Percentiles rank a stretch among this genome's conserved stretches.
Conservation (phyloP, 768 basidiomycete genomes). For the Pholiota conissans region DNA sequence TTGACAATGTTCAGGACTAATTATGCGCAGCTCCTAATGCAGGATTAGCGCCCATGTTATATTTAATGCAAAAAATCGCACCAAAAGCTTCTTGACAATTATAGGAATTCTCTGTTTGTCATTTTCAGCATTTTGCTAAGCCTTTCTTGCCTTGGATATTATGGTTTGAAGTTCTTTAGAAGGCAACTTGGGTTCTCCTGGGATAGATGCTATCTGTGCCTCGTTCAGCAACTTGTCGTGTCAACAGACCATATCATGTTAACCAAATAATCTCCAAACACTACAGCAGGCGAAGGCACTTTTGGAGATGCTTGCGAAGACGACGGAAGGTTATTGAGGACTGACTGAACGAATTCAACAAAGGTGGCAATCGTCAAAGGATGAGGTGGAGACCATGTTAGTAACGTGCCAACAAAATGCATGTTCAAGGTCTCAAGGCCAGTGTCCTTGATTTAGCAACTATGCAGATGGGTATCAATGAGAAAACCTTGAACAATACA, state of each 20-base stretch:
- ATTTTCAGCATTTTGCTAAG: constrained; percentile 53
- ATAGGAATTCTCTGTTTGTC: constrained; percentile 63
- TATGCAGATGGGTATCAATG: too few relatives aligned
- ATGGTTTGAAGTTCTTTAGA: constrained; percentile 19
- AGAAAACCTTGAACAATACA: too few relatives aligned
- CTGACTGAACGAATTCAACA: constrained; percentile 62
- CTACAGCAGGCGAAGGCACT: constrained; percentile 37
- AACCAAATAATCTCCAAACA: constrained; percentile 70
- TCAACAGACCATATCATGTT: constrained; percentile 86
- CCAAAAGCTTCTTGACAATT: constrained; percentile 62
- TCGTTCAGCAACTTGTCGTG: constrained; percentile 65
- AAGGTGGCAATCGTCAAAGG: constrained; percentile 50
- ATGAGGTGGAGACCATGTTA: constrained; percentile 51
- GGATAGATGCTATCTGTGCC: constrained; percentile 41
- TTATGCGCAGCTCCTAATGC: constrained; percentile 54
- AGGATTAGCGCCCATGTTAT: background rate
- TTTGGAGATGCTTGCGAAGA: constrained; percentile 63
- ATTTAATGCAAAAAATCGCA: constrained; percentile 32
- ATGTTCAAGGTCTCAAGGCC: too few relatives aligned
- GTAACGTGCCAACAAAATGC: too few relatives aligned
- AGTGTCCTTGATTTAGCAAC: too few relatives aligned
- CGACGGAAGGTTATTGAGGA: constrained; percentile 63
- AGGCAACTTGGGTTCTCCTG: constrained; percentile 31
- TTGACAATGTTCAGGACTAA: constrained; percentile 62
- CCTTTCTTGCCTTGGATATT: constrained; percentile 39